Evolutionary conservation across 2,329 filamentous ascomycete species (phyloP).

Genomic region (Pezicula carpinea): DNA sequence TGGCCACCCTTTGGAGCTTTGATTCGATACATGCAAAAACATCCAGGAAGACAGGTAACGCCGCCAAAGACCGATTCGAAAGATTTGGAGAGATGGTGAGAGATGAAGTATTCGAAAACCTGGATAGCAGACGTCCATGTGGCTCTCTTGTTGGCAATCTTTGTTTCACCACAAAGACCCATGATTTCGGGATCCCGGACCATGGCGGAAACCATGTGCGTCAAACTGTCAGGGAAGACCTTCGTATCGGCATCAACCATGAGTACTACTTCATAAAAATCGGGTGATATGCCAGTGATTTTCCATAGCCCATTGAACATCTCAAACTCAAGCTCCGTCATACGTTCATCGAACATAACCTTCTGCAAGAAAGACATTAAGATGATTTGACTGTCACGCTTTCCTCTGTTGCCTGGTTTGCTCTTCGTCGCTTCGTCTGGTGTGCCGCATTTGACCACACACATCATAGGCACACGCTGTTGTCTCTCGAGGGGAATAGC

Average conservation of each 20-base stretch:
- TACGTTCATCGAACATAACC: constrained; percentile 99
- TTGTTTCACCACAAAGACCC: constrained; percentile 97
- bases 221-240: constrained; percentile 96
- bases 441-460: constrained; percentile 92
- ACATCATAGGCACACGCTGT: constrained; percentile 96
- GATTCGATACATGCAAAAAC: constrained; percentile 99
- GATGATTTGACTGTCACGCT: constrained; percentile 98
- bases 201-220: constrained; percentile 99
- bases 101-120: constrained; percentile 99
- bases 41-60: constrained; percentile 96
- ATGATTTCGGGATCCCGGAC: constrained; percentile 99
- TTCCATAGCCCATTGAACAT: constrained; percentile 99
- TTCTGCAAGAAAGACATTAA: constrained; percentile 99
- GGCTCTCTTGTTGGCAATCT: constrained; percentile 96
- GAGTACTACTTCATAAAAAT: constrained; percentile 96
- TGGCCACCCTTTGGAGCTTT: constrained; percentile 97
- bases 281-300: constrained; percentile 94
- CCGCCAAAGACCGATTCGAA: constrained; percentile 98
- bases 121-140: constrained; percentile 98
- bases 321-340: constrained; percentile 98
- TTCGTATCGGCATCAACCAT: constrained; percentile 99
- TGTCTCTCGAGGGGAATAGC: constrained; percentile 79
- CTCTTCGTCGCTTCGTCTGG: constrained; percentile 74
- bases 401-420: constrained; percentile 96
- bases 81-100: constrained; percentile 91